phyloP scores from a whole-genome alignment of 768 basidiomycete genomes.

The Podaxis sp. region DNA sequence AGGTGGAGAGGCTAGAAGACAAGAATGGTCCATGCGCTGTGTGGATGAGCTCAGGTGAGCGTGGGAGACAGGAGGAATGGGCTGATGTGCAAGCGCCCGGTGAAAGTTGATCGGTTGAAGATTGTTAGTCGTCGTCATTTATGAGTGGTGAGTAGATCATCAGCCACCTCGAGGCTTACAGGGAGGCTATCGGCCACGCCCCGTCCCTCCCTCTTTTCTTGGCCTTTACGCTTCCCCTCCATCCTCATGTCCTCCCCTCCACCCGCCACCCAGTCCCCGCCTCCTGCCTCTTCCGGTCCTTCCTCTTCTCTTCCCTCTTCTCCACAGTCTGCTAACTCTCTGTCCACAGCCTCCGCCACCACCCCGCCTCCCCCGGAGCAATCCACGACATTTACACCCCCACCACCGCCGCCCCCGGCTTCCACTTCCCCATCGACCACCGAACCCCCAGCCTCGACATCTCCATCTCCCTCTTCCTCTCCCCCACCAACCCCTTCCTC shows the following conservation, averaged over 20 bases:
- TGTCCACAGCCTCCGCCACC: neutral
- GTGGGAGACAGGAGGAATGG: no score
- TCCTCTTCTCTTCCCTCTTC: neutral
- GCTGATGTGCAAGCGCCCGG: no score
- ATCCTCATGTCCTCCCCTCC: neutral
- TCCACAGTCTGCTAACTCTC: neutral
- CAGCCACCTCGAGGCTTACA: neutral
- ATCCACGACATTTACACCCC: neutral
- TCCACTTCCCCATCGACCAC: neutral
- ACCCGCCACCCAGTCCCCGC: neutral
- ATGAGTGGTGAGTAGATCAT: neutral
- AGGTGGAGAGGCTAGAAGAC: neutral
- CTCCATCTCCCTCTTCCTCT: neutral
- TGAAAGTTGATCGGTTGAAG: no score
- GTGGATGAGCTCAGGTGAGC: no score
- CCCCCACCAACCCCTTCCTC: neutral
- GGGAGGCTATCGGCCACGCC: no score
- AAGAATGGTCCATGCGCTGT: no score
- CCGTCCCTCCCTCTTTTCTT: neutral
- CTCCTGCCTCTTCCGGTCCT: neutral
- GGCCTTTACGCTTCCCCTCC: neutral
- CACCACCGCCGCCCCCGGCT: neutral
- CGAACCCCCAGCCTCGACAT: neutral
- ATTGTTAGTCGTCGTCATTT: no score
- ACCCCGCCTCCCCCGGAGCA: neutral